Conservation (phyloP, 345 rosid species). For the Carallia pectinifolia region DNA sequence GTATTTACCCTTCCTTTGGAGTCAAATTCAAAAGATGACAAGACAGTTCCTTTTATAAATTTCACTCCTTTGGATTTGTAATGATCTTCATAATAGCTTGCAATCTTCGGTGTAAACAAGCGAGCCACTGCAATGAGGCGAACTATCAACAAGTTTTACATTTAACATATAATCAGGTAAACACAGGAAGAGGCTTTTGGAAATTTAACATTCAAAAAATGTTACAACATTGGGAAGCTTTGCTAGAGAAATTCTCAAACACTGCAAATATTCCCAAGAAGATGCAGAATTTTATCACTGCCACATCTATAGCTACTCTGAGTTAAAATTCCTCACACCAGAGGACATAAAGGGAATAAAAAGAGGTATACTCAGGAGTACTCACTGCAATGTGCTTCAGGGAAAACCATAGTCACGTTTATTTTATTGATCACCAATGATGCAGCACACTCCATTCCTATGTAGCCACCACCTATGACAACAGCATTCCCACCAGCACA, state of each 20-base stretch:
- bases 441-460: constrained; percentile 99
- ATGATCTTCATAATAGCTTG: constrained; percentile 69
- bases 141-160: not conserved
- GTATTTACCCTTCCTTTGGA: constrained; percentile 52
- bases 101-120: constrained; percentile 84
- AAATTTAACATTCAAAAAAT: not conserved
- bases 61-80: constrained; percentile 76
- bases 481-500: constrained; percentile 74
- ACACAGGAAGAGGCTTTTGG: not conserved
- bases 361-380: constrained; percentile 6
- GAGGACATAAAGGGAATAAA: not conserved
- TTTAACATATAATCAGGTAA: not conserved
- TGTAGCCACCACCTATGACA: constrained; percentile 96
- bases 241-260: not conserved
- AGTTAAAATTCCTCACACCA: not conserved
- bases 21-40: constrained; percentile 74
- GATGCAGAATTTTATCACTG: not conserved
- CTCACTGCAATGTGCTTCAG: constrained; percentile 96
- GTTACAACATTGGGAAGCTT: not conserved
- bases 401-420: constrained; percentile 95
- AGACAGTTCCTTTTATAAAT: constrained; percentile 79
- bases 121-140: constrained; percentile 68
- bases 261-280: not conserved
- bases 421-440: constrained; percentile 88
- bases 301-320: not conserved